Conservation (phyloP, 106 monocot species). For the Gastrodia elata region DNA sequence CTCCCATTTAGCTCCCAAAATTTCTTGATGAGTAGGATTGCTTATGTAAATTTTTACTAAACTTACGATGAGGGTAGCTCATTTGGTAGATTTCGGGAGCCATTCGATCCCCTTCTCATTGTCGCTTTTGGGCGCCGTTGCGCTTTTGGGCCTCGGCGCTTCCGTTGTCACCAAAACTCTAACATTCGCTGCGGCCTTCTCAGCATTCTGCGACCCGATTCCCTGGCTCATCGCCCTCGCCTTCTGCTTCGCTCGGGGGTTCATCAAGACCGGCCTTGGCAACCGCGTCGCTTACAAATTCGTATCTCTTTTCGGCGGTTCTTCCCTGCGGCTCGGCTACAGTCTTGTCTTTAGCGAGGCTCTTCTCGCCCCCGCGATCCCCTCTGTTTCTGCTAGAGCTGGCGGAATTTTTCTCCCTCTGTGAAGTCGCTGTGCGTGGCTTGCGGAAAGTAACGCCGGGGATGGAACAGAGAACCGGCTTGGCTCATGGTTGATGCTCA, state of each 20-base stretch:
- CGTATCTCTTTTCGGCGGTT: conserved; percentile 86
- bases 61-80: too few species aligned
- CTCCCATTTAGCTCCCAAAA: too few species aligned
- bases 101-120: too few species aligned
- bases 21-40: too few species aligned
- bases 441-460: conserved; percentile 74
- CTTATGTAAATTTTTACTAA: too few species aligned
- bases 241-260: conserved; percentile 96
- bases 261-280: conserved; percentile 96
- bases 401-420: conserved; percentile 90
- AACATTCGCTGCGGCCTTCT: conserved; percentile 87
- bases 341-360: conserved; percentile 92
- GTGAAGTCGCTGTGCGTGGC: conserved; percentile 89
- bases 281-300: conserved; percentile 93
- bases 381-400: conserved; percentile 84
- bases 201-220: conserved; percentile 94
- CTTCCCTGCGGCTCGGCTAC: conserved; percentile 84
- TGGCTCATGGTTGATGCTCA: conserved; percentile 98
- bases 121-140: conserved; percentile 98
- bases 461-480: conserved; percentile 77
- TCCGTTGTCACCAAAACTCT: conserved; percentile 85
- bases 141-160: conserved; percentile 82
- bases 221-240: conserved; percentile 98
- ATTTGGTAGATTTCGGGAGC: too few species aligned
- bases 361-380: conserved; percentile 76